Evolutionary conservation across 2,329 filamentous ascomycete species (phyloP), one percentile per base, ranked within the genome.

Genomic region (Alternaria conjuncta): DNA sequence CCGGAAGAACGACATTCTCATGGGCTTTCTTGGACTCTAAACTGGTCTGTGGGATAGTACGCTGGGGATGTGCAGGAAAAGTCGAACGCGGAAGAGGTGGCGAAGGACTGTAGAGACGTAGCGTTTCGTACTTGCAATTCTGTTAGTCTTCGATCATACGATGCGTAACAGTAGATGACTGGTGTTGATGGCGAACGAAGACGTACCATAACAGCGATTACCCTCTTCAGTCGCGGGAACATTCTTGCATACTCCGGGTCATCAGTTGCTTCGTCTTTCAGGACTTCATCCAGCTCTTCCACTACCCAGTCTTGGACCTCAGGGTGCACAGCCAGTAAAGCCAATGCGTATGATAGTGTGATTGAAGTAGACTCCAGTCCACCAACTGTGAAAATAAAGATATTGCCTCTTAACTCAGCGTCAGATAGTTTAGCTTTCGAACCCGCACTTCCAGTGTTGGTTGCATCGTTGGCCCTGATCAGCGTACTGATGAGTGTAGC

Each of bases 281-380:
- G 28, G 7, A 85, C 71, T 2, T 68, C 49, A 49, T 81, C 74
- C 36, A 87, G 76, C 67, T 88, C 86, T 57, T 84, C 84, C 9
- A 75, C 74, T 4, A 88, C 69, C 85, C 86, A 87, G 4, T 81
- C 79, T 71, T 88, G 86, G 75, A 82, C 83, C 55, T 84, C 71
- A 0, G 84, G 83, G 61, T 85, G 75, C 1, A 79, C 71, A 1
- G 84, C 81, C 0, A 87, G 76, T 5, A 86, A 71, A 1, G 80
- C 78, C n/a, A 86, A 68, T 3, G 83, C 81, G 64, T 83, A 88
- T 1, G 82, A 79, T 49, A 87, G 78, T 0, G 83, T 84, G 55
- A 84, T 85, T 3, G 84, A 83, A 1, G 75, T 77, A 3, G 76
- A 77, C 50, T 77, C 75, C 51, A 77, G 71, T 2, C 75, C 75